phyloP scores from a whole-genome alignment of 441 rosid genomes.

The Euphorbia celastroides region DNA sequence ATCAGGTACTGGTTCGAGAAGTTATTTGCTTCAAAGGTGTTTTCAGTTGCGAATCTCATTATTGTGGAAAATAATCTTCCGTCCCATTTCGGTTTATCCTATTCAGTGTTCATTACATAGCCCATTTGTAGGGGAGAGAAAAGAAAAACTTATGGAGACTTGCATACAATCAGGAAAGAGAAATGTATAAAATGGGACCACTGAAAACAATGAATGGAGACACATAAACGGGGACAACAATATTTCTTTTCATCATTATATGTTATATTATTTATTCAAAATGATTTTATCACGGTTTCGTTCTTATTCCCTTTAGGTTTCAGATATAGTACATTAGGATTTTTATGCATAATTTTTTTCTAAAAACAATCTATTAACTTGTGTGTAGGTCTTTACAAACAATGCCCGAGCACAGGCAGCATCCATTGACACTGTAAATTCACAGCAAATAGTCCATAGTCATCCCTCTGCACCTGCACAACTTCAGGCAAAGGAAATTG shows the following conservation, averaged over 20 bases:
- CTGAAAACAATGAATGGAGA: too few relatives aligned
- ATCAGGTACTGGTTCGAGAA: conserved; percentile 37
- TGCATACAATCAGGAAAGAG: too few relatives aligned
- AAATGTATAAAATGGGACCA: too few relatives aligned
- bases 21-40: not conserved
- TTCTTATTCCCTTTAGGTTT: not conserved
- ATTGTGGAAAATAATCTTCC: too few relatives aligned
- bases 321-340: not conserved
- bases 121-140: too few relatives aligned
- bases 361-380: conserved; percentile 10
- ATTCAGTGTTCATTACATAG: too few relatives aligned
- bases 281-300: not conserved
- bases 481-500: conserved; percentile 57
- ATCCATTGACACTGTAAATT: conserved; percentile 27
- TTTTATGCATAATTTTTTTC: not conserved
- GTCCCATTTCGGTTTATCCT: too few relatives aligned
- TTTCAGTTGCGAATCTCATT: not conserved
- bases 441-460: conserved; percentile 35
- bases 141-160: too few relatives aligned
- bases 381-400: conserved; percentile 40
- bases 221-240: too few relatives aligned
- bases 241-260: too few relatives aligned
- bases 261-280: too few relatives aligned
- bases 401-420: conserved; percentile 33
- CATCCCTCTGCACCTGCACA: conserved; percentile 39